These are phyloP conservation scores for Aspergillus nidulans DNA, from an alignment of 495 filamentous ascomycete species.

Conservation along the genomic window DNA sequence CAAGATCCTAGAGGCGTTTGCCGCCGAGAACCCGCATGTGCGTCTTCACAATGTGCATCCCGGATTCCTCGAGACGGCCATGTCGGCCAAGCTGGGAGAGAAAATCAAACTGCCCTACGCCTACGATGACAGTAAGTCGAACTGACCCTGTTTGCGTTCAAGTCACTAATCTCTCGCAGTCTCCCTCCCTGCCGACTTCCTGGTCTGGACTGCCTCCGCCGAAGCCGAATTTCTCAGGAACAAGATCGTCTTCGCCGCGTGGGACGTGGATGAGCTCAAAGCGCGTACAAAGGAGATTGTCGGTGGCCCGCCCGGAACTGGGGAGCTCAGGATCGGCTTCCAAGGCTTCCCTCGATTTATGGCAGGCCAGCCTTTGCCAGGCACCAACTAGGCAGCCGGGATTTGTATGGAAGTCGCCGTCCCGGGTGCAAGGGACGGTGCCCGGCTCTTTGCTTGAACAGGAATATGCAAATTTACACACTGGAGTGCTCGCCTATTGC, in stretches of 20 bases:
- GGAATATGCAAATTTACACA: too few relatives aligned
- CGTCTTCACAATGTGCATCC: constrained; percentile 37
- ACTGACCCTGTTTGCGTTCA: constrained; percentile 3
- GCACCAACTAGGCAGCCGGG: neutral
- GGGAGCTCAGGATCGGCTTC: constrained; percentile 21
- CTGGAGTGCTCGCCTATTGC: too few relatives aligned
- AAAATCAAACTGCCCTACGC: constrained; percentile 14
- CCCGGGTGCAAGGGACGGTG: too few relatives aligned
- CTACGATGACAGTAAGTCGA: constrained; percentile 16
- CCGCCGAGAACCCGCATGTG: constrained; percentile 37
- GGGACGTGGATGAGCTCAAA: constrained; percentile 51
- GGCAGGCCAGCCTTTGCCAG: constrained; percentile 12
- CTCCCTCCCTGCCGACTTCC: constrained; percentile 24
- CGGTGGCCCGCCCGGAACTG: constrained; percentile 17
- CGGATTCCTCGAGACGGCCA: constrained; percentile 31
- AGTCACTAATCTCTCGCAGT: constrained; percentile 9
- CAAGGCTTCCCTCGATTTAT: constrained; percentile 22
- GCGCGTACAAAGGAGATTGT: constrained; percentile 49
- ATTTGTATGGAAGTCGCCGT: neutral
- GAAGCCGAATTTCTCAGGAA: constrained; percentile 41
- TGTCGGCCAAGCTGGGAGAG: constrained; percentile 19
- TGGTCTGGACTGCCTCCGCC: constrained; percentile 36
- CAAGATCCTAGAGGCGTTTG: constrained; percentile 37
- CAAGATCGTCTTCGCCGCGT: constrained; percentile 37
- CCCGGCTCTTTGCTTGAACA: too few relatives aligned